A percentile compares a stretch with the other conserved stretches of the same genome.
Conservation (phyloP, 257 asterid species). For the Thymus mandschuricus region DNA sequence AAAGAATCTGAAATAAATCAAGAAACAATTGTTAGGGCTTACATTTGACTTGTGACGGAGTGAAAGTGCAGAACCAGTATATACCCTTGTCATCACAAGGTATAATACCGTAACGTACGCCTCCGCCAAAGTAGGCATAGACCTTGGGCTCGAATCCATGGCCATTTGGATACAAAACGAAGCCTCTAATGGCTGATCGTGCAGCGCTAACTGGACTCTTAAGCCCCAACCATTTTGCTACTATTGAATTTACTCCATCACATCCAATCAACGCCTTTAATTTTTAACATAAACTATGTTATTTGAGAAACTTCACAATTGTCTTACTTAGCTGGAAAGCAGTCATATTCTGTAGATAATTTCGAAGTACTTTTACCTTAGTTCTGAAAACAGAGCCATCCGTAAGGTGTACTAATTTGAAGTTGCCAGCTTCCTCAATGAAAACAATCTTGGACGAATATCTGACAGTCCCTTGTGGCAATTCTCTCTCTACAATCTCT, state of each 20-base stretch:
- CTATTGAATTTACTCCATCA: conserved; percentile 75
- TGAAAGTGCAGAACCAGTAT: conserved; percentile 77
- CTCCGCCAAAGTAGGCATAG: conserved; percentile 60
- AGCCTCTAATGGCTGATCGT: conserved; percentile 76
- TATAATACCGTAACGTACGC: conserved; percentile 59
- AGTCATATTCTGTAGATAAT: background rate
- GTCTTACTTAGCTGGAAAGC: background rate
- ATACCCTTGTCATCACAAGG: conserved; percentile 66
- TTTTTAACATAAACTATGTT: background rate
- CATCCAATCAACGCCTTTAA: conserved; percentile 77
- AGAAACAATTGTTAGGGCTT: conserved; percentile 26
- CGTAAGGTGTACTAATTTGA: conserved; percentile 71
- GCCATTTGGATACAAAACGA: conserved; percentile 55
- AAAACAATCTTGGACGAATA: conserved; percentile 74
- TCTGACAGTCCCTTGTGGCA: conserved; percentile 67
- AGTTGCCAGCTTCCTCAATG: conserved; percentile 61
- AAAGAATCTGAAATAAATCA: background rate
- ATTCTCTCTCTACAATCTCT: conserved; percentile 61
- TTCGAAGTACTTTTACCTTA: conserved; percentile 43
- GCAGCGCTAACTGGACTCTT: conserved; percentile 49
- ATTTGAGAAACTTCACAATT: background rate
- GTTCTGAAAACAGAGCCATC: conserved; percentile 67
- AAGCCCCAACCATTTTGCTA: conserved; percentile 59
- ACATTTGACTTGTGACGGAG: conserved; percentile 51
- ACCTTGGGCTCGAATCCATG: conserved; percentile 63